These are phyloP conservation scores for Boletus sensibilis DNA, from an alignment of 768 basidiomycete genomes.

Conservation along the genomic window DNA sequence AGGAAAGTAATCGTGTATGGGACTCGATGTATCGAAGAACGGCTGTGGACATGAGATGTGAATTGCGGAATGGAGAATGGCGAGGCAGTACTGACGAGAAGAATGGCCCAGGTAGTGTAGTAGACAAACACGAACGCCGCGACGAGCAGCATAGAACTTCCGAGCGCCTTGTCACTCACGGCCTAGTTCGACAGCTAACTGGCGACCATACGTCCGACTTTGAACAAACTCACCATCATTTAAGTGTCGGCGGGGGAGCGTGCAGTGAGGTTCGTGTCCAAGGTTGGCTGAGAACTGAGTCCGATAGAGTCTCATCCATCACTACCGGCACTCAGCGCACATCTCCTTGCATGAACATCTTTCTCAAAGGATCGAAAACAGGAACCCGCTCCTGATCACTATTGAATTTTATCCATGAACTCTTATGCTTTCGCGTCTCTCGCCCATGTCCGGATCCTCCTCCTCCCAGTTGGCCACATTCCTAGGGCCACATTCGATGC, in stretches of 20 bases:
- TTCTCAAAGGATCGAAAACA: not conserved
- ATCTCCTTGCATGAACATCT: conserved; percentile 1
- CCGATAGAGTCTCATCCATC: not conserved
- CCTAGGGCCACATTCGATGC: conserved; percentile 64
- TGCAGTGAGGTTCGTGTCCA: conserved; percentile 16
- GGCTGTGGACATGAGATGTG: conserved; percentile 47
- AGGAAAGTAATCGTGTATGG: conserved; percentile 79
- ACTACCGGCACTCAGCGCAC: not conserved
- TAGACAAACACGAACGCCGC: conserved; percentile 80
- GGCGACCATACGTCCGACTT: not conserved
- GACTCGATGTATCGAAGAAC: conserved; percentile 74
- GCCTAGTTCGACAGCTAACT: conserved; percentile 45
- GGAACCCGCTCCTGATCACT: not conserved
- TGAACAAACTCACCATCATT: conserved; percentile 25
- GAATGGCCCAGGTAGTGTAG: conserved; percentile 89
- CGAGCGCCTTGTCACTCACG: conserved; percentile 76
- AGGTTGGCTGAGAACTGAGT: conserved; percentile 9
- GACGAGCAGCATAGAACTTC: conserved; percentile 74
- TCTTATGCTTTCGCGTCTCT: conserved; percentile 74
- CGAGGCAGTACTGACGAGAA: conserved; percentile 57
- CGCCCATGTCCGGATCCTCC: conserved; percentile 80
- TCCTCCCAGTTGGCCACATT: conserved; percentile 84
- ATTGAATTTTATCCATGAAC: conserved; percentile 50
- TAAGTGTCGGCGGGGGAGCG: not conserved
- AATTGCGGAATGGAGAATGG: not conserved